Conservation (phyloP, 495 filamentous ascomycete species). For the Penicillium coffeae region DNA sequence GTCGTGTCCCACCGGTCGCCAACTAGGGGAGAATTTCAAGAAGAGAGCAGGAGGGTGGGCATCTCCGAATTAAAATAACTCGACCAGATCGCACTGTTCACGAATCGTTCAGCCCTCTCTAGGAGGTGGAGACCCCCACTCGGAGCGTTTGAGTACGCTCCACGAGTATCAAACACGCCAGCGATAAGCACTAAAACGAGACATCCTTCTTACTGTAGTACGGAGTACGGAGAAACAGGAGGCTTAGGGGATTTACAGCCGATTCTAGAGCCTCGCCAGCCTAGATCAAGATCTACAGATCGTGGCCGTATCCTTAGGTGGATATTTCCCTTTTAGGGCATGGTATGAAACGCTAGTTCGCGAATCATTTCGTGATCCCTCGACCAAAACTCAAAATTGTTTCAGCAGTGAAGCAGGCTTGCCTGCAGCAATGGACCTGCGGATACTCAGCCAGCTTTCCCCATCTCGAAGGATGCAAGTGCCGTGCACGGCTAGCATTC, state of each 20-base stretch:
- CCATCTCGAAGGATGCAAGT: too few relatives aligned
- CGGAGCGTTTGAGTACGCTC: background rate
- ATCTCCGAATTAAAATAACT: background rate
- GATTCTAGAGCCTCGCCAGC: background rate
- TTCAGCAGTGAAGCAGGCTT: background rate
- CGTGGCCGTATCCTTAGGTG: background rate
- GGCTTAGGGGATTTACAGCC: background rate
- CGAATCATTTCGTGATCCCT: background rate
- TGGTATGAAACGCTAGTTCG: background rate
- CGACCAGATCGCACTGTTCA: background rate
- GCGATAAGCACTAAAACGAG: background rate
- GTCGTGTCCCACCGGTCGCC: background rate
- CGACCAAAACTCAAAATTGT: background rate
- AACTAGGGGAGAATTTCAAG: background rate
- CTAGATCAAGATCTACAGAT: background rate
- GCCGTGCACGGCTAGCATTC: background rate
- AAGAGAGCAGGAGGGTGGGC: background rate
- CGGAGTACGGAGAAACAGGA: background rate
- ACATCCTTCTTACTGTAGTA: background rate
- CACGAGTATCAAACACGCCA: background rate
- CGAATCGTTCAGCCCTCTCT: background rate
- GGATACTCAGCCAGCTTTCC: background rate
- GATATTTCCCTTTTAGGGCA: background rate
- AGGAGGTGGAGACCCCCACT: background rate
- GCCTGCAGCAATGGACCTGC: background rate